Evolutionary conservation across 225 moss, liverwort and hornwort genomes (phyloP).

Genomic region (Marchantia paleacea): DNA sequence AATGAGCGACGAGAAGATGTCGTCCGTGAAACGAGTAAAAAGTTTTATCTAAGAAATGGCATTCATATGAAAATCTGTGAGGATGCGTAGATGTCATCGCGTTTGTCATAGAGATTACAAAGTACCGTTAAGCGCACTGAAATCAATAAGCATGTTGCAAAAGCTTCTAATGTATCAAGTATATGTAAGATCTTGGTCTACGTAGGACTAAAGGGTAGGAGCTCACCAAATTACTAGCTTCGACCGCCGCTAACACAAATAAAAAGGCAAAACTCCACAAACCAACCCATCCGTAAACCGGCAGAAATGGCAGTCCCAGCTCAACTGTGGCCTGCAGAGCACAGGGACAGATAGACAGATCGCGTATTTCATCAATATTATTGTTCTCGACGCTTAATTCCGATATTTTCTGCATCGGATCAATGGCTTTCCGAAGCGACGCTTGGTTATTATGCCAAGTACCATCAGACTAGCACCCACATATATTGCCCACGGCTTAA

Average conservation of each 20-base stretch:
- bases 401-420: too few relatives aligned
- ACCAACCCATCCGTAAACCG: slow-evolving; percentile 79
- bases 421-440: too few relatives aligned
- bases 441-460: too few relatives aligned
- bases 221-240: slow-evolving; percentile 61
- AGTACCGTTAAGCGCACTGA: too few relatives aligned
- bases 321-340: slow-evolving; percentile 53
- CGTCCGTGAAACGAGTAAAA: slow-evolving; percentile 70
- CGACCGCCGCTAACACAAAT: slow-evolving; percentile 50
- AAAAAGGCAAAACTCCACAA: slow-evolving; percentile 69
- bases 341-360: neutral
- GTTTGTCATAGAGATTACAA: neutral
- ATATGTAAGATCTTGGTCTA: neutral
- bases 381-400: too few relatives aligned
- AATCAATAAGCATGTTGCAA: too few relatives aligned
- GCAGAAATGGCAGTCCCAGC: slow-evolving; percentile 60
- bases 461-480: too few relatives aligned
- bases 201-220: slow-evolving; percentile 1
- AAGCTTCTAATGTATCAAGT: too few relatives aligned
- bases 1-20: slow-evolving; percentile 72
- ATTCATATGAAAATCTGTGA: neutral
- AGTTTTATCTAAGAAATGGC: slow-evolving; percentile 39
- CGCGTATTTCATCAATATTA: too few relatives aligned
- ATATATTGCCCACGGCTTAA: too few relatives aligned
- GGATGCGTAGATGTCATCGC: neutral